These are phyloP conservation scores for Dispira simplex DNA, from an alignment of 192 early-diverging fungal species.

Conservation along the genomic window DNA sequence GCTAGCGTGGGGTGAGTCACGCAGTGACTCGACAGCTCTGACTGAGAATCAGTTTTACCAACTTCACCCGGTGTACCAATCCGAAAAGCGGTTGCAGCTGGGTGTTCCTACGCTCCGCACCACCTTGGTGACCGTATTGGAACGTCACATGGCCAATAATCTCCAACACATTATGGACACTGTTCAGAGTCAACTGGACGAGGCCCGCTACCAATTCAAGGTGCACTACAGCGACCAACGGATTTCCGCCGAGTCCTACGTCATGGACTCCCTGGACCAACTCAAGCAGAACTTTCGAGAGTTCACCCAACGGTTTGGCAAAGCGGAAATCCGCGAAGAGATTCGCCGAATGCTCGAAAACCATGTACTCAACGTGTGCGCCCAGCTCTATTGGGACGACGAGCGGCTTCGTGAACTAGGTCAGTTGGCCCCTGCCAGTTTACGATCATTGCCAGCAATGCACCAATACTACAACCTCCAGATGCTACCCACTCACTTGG, in stretches of 20 bases:
- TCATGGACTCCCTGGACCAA: conserved; percentile 82
- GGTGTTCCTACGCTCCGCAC: conserved; percentile 77
- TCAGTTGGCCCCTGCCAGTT: conserved; percentile 26
- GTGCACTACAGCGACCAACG: conserved; percentile 96
- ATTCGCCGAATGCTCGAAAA: conserved; percentile 86
- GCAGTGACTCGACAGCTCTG: background rate
- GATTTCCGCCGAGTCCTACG: conserved; percentile 91
- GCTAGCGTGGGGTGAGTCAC: background rate
- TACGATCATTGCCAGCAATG: background rate
- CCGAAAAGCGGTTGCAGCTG: conserved; percentile 38
- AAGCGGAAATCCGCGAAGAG: conserved; percentile 83
- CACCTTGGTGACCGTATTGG: conserved; percentile 77
- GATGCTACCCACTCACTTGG: conserved; percentile 13
- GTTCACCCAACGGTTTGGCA: conserved; percentile 83
- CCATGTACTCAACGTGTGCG: conserved; percentile 78
- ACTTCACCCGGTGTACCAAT: conserved; percentile 32
- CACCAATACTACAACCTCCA: conserved; percentile 4
- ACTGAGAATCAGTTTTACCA: conserved; percentile 43
- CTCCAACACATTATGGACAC: conserved; percentile 75
- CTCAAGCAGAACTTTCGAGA: conserved; percentile 92
- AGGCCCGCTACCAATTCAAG: conserved; percentile 94
- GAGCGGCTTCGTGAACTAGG: conserved; percentile 48
- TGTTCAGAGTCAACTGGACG: conserved; percentile 89
- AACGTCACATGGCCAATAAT: conserved; percentile 78
- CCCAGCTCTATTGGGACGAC: conserved; percentile 85